Evolutionary conservation across 331 rosid genomes (phyloP), one percentile per base, ranked within the genome.

Genomic region (Dryas integrifolia): DNA sequence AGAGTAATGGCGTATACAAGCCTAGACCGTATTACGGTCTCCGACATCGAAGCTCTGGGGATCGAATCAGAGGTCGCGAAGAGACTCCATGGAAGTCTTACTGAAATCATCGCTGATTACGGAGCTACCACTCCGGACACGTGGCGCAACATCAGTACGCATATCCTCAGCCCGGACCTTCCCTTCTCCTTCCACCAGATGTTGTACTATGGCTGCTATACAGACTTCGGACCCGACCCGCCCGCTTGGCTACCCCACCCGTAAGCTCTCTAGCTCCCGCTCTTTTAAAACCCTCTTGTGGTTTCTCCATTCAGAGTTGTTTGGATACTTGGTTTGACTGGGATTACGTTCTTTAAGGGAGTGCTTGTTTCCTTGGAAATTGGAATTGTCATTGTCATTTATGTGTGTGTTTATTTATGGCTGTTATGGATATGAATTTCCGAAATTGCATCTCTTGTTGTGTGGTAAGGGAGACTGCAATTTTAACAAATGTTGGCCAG

Each of bases 171-270:
- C 26, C 96, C 98, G 5, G 78, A 89, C 40, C 89, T 85, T 0
- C 96, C 98, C 18, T 94, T 94, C 83, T 83, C 92, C 43, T 73
- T 91, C 64, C 98, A 94, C 82, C 98, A 81, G 83, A 84, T 89
- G 92, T 3, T 94, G 73, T 94, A 85, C 81, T 84, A 85, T 67
- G 83, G 81, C 4, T 91, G 96, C 87, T 91, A 71, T 79, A 80
- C 51, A 61, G 80, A 78, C 78, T 89, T 69, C 69, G 98, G 98
- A 38, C 78, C 91, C 38, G 97, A 94, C 82, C 97, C 97, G 3
- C 96, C 95, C 35, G 96, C 96, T 65, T 94, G 98, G 98, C 53
- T 88, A 15, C 98, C 98, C 62, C 75, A 85, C 81, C 85, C 78
- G 98, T 94, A 77, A 64, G 84, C 74, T 48, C 48, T 16, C 56